Conservation (phyloP, 805 yeast species). For the Kockiozyma suomiensis region DNA sequence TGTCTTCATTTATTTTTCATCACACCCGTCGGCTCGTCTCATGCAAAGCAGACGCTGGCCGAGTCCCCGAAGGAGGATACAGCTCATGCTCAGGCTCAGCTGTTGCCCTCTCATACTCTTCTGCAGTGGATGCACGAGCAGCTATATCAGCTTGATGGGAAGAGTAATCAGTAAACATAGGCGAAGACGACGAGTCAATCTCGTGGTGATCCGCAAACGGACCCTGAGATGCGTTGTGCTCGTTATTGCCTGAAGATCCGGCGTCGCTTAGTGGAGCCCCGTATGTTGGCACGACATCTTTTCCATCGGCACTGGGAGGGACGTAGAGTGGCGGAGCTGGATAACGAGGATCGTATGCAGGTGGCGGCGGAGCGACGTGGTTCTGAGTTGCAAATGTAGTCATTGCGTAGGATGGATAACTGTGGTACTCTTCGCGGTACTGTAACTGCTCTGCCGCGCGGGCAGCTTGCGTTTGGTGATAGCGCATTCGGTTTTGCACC, state of each 20-base stretch:
- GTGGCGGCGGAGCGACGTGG: conserved; percentile 18
- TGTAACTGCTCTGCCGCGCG: conserved; percentile 3
- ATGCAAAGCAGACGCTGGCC: not conserved
- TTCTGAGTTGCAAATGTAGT: conserved; percentile 5
- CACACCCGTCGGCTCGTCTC: not conserved
- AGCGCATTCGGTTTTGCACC: conserved; percentile 16
- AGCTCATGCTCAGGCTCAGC: not conserved
- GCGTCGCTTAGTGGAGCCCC: conserved; percentile 3
- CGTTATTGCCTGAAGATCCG: not conserved
- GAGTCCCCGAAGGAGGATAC: conserved; percentile 1
- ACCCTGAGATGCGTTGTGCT: conserved; percentile 2
- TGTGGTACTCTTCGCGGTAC: conserved; percentile 23
- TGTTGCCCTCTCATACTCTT: conserved; percentile 3
- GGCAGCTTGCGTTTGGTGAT: conserved; percentile 3
- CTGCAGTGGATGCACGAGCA: conserved; percentile 5
- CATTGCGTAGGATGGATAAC: conserved; percentile 24
- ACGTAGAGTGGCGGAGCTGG: conserved; percentile 30
- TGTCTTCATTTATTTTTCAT: not conserved
- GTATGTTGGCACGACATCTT: conserved; percentile 3
- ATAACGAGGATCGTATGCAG: conserved; percentile 31
- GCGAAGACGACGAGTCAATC: not conserved
- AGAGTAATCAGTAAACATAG: not conserved
- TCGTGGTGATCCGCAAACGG: not conserved
- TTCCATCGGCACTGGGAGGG: conserved; percentile 11
- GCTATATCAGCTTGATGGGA: not conserved